Evolutionary conservation across 768 basidiomycete genomes (phyloP), one percentile per base, ranked within the genome.

Genomic region (Boletus sp.): DNA sequence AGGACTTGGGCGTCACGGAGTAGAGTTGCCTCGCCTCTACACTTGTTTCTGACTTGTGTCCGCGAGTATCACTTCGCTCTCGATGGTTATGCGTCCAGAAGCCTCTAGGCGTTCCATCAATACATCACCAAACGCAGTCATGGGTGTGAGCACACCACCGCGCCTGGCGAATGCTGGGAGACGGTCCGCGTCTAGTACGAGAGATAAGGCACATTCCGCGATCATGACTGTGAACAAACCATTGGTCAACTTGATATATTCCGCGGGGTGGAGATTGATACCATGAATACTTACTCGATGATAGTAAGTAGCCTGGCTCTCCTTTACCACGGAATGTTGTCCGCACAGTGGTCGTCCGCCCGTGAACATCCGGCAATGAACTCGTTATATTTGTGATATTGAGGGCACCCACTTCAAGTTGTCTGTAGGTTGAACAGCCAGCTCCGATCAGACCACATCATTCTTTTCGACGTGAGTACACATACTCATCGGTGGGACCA

Each of bases 71-170:
- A 87, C 67, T 39, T 74, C 73, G 58, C 78, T 84, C 33, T 79
- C 77, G 59, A 89, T 81, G 50, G 79, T 70, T 48, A 92, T 80
- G 47, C 71, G 67, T 0, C 82, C 84, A 8, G 78, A 82, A 21
- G 71, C 74, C 55, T 80, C 77, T 57, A 97, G 67, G 19, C 94
- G 77, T 59, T 81, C 78, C 34, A 93, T 73, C 35, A 95, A 69
- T 7, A 83, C 81, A 55, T 89, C 83, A 15, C 93, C 94, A 53
- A 96, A 79, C 1, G 90, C 94, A 5, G 82, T 83, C 70, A 87
- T 82, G 0, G 94, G 87, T 2, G 95, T 98, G 46, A 97, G 74
- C 3, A 94, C 71, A 1, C 95, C 94, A 13, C 93, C 94, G 43
- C 75, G 69, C 46, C 73, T 75, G 4, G 80, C 85, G 7, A 85